Base-by-base conservation (phyloP, 1,284 basidiomycete genomes). In the Paramarasmius palmivorus region DNA sequence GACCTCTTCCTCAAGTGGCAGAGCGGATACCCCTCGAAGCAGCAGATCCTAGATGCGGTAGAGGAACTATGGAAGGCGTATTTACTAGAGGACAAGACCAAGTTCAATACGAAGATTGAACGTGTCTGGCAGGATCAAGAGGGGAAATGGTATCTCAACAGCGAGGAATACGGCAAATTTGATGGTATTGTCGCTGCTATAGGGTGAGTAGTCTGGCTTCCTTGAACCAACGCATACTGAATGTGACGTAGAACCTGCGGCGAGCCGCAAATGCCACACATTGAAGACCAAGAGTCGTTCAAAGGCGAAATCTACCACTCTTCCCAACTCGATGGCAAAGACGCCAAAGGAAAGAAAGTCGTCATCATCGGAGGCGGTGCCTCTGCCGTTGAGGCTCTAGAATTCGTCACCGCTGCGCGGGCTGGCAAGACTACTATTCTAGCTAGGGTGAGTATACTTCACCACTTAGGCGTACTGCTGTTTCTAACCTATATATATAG, bases 381-480 rank as follows among this genome's bases (percentile, higher is more conserved):
- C 0, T 81, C 77, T 46, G 83, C 80, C 7, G 78, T 86, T 15
- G 84, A 86, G 60, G 78, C 82, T 1, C 79, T 82, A n/a, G 83
- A 86, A 60, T 75, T 78, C 1, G 76, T 76, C 1, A 63, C 81
- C 1, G 59, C 67, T 2, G 70, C 75, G 48, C 73, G 76, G 19
- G 82, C 81, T 3, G 71, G 71, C 15, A 64, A 72, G 41, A 56
- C 55, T 4, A 20, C 69, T 74, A 3, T 69, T 73, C 2, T 77
- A 84, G 64, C 64, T 84, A 25, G 82, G 82, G 1, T 61, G 77
- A 19, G 56, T 57, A 7, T 66, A 72, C 61, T 64, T n/a, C n/a
- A n/a, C n/a, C n/a, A n/a, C n/a, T n/a, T n/a, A n/a, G 66, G 57
- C 62, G 60, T 25, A 15, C 41, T 12, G 25, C 19, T 46, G 4